A percentile compares a stretch with the other conserved stretches of the same genome.
phyloP scores from a whole-genome alignment of 495 filamentous ascomycete species.

The Penicillium cosmopolitanum region DNA sequence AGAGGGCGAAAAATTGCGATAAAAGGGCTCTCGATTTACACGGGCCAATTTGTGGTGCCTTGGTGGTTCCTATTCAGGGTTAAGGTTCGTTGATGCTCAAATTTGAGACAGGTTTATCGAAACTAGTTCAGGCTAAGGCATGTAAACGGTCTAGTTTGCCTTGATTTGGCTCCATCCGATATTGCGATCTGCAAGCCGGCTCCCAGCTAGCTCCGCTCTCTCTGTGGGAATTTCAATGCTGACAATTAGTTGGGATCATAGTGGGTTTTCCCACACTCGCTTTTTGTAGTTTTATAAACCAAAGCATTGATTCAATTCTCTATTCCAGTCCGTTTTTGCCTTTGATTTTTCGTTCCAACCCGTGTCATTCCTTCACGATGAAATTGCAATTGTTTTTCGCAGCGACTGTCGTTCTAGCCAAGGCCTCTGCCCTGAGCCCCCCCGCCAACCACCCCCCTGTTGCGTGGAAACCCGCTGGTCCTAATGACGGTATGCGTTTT shows the following conservation, averaged over 20 bases:
- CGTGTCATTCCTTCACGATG: conserved; percentile 2
- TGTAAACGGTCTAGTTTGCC: not conserved
- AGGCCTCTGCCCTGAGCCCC: not conserved
- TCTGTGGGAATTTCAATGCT: conserved; percentile 1
- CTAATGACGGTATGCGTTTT: not conserved
- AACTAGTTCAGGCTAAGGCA: not conserved
- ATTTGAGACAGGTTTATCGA: conserved; percentile 8
- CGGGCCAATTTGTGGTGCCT: not conserved
- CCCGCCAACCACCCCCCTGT: conserved; percentile 3
- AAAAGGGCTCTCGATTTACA: not conserved
- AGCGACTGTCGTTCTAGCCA: not conserved
- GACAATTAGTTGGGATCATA: conserved; percentile 3
- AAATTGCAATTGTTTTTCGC: not conserved
- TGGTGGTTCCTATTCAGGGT: not conserved
- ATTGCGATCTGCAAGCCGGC: conserved; percentile 7
- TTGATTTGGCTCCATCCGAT: not conserved
- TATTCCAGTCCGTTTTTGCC: not conserved
- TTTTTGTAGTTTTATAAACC: conserved; percentile 6
- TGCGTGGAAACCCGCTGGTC: conserved; percentile 1
- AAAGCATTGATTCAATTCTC: conserved; percentile 1
- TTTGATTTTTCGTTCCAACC: not conserved
- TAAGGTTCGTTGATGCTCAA: conserved; percentile 1
- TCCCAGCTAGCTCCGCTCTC: not conserved
- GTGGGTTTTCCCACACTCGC: conserved; percentile 1
- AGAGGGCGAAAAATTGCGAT: not conserved